These are phyloP conservation scores for Silene noctiflora DNA, from an alignment of 179 eudicot species.

Conservation along the genomic window DNA sequence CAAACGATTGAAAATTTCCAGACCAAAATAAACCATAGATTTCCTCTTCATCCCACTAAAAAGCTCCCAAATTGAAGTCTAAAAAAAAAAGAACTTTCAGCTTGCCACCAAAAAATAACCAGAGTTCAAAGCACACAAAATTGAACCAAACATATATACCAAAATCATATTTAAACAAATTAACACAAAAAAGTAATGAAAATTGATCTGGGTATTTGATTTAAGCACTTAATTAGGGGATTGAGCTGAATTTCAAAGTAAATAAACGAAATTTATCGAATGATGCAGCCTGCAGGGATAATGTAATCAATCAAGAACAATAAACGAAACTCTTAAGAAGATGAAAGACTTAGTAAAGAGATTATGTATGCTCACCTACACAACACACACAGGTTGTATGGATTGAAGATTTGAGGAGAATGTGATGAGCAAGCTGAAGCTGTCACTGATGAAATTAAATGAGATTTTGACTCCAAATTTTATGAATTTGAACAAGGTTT, in stretches of 20 bases:
- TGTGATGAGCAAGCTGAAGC: background rate
- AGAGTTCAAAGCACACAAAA: background rate
- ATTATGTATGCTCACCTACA: background rate
- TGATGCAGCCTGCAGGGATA: background rate
- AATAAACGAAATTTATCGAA: too few relatives aligned
- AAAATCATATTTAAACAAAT: background rate
- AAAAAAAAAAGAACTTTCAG: background rate
- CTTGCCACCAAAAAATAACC: background rate
- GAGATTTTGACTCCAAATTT: background rate
- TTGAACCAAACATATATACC: background rate
- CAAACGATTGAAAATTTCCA: background rate
- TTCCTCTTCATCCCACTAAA: conserved; percentile 5
- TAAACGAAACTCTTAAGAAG: background rate
- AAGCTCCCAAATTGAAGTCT: background rate
- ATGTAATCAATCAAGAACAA: background rate
- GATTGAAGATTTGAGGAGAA: background rate
- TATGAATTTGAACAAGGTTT: background rate
- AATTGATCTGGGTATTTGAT: background rate
- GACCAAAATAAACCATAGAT: background rate
- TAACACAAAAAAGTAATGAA: background rate
- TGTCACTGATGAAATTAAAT: background rate
- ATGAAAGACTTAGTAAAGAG: background rate
- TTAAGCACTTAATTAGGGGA: background rate
- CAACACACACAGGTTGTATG: background rate
- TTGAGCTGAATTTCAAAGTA: background rate